Conservation (phyloP, 2,329 filamentous ascomycete genomes). For the Aspergillus sp. region DNA sequence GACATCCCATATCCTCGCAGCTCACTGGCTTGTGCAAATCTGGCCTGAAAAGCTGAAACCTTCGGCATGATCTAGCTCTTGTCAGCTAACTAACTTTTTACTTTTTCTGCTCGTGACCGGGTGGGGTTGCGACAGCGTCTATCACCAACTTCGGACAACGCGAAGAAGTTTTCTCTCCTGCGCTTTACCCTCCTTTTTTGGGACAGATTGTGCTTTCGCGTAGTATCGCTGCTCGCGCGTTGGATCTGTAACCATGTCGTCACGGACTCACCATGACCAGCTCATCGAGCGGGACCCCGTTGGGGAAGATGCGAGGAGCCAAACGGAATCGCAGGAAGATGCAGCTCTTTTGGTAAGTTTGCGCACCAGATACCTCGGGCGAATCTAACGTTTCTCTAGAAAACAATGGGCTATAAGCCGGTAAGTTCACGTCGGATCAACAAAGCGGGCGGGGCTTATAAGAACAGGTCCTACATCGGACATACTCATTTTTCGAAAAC, state of each 20-base stretch:
- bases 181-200: background rate
- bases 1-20: background rate
- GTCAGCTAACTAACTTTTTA: conserved; percentile 5
- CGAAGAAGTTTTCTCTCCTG: background rate
- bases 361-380: background rate
- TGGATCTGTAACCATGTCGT: conserved; percentile 14
- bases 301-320: conserved; percentile 26
- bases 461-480: conserved; percentile 56
- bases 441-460: conserved; percentile 13
- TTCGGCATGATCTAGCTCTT: conserved; percentile 1
- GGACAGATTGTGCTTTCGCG: background rate
- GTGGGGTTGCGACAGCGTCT: conserved; percentile 14
- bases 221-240: background rate
- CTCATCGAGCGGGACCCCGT: conserved; percentile 24
- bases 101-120: conserved; percentile 11
- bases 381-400: conserved; percentile 33
- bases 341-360: conserved; percentile 37
- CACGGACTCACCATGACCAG: conserved; percentile 17
- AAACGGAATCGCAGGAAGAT: conserved; percentile 33
- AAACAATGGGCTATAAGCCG: conserved; percentile 57
- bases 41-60: background rate
- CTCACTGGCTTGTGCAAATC: background rate
- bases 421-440: conserved; percentile 34
- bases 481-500: conserved; percentile 59
- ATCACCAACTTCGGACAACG: conserved; percentile 11